Percentiles rank a stretch among this genome's conserved stretches.
These are phyloP conservation scores for Chlorella sp. DNA, from an alignment of 139 green algal species.

Conservation along the genomic window DNA sequence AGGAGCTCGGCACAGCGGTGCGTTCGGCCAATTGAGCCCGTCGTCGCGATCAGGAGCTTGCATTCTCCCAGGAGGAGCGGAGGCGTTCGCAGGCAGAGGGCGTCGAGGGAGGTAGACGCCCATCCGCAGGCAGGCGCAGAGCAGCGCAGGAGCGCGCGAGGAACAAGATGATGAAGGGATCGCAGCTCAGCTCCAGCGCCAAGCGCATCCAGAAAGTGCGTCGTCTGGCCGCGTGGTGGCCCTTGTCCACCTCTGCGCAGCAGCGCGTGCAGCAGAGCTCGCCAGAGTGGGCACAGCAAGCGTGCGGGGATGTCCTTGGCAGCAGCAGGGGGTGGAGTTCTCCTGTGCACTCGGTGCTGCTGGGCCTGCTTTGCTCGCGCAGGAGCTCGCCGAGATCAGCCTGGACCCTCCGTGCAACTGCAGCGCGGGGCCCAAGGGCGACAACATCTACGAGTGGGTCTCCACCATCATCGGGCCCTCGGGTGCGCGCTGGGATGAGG, in stretches of 20 bases:
- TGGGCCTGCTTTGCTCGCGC: background rate
- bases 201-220: slow-evolving; percentile 46
- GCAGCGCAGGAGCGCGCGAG: background rate
- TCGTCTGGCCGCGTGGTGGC: background rate
- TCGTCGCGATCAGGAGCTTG: too few species aligned
- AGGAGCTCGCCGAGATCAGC: slow-evolving; percentile 93
- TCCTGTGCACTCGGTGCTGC: background rate
- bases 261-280: background rate
- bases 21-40: too few species aligned
- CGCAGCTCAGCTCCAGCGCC: slow-evolving; percentile 28
- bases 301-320: background rate
- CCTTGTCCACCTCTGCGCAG: background rate
- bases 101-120: too few species aligned
- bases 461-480: slow-evolving; percentile 86
- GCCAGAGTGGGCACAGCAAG: background rate
- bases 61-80: too few species aligned
- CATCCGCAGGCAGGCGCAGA: too few species aligned
- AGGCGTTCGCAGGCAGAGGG: too few species aligned
- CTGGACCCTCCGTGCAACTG: slow-evolving; percentile 90
- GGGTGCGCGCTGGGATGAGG: slow-evolving; percentile 35
- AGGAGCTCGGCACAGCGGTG: too few species aligned
- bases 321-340: too few species aligned
- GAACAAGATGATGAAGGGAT: slow-evolving; percentile 27
- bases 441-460: slow-evolving; percentile 98
- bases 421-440: slow-evolving; percentile 93